These are phyloP conservation scores for Leccinum variicolor DNA, from an alignment of 768 basidiomycete species.

Conservation along the genomic window DNA sequence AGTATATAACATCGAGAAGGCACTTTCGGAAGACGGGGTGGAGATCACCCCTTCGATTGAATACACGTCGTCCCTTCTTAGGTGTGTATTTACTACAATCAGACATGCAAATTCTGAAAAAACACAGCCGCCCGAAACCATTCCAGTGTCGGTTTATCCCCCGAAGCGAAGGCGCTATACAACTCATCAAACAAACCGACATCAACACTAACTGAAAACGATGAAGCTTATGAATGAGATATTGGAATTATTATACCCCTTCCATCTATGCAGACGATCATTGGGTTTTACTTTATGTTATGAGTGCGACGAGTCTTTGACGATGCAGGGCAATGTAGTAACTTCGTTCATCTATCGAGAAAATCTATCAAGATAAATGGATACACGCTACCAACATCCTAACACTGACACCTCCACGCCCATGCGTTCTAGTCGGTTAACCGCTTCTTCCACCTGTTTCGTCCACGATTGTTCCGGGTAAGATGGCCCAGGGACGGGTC, in stretches of 20 bases:
- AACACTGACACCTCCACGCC: constrained; percentile 39
- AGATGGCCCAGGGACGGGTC: not conserved
- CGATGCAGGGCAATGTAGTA: not conserved
- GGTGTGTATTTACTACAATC: constrained; percentile 23
- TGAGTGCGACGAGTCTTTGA: not conserved
- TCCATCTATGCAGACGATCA: not conserved
- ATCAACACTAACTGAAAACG: not conserved
- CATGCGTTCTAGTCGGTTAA: constrained; percentile 31
- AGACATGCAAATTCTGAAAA: not conserved
- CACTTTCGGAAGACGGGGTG: constrained; percentile 31
- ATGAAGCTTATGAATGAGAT: not conserved
- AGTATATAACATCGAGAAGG: constrained; percentile 37
- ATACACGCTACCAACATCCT: constrained; percentile 45
- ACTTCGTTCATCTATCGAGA: not conserved
- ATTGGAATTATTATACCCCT: not conserved
- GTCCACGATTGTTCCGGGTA: constrained; percentile 26
- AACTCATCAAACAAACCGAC: constrained; percentile 26
- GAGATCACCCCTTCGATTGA: constrained; percentile 33
- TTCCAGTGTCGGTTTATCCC: constrained; percentile 38
- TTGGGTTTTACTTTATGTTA: not conserved
- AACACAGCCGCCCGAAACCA: constrained; percentile 38
- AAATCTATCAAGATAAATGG: not conserved
- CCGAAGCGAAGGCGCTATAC: constrained; percentile 30
- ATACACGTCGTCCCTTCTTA: constrained; percentile 35
- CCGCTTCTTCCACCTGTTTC: constrained; percentile 32